These are phyloP conservation scores for Ilyonectria destructans DNA, from an alignment of 2,329 filamentous ascomycete genomes.

Conservation along the genomic window DNA sequence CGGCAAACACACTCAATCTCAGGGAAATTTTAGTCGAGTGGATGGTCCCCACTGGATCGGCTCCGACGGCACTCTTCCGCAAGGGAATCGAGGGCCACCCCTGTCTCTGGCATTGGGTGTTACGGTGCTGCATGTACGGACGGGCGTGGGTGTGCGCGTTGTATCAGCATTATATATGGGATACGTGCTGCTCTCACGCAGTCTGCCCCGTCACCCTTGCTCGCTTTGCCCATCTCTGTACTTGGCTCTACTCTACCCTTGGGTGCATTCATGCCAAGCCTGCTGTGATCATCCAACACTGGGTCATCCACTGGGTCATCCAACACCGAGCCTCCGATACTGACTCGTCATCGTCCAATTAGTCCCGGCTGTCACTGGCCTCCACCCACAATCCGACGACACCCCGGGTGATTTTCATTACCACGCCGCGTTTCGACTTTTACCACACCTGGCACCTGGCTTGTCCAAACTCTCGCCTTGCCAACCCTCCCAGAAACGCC, in stretches of 20 bases:
- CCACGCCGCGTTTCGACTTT: slow-evolving; percentile 32
- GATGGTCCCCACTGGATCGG: slow-evolving; percentile 48
- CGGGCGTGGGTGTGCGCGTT: slow-evolving; percentile 41
- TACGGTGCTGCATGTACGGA: slow-evolving; percentile 42
- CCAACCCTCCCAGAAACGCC: slow-evolving; percentile 44
- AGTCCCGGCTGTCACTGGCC: slow-evolving; percentile 34
- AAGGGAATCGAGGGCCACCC: slow-evolving; percentile 49
- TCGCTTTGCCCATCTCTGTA: slow-evolving; percentile 10
- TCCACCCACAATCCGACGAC: slow-evolving; percentile 32
- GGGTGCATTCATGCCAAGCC: slow-evolving; percentile 4
- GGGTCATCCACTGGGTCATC: neutral
- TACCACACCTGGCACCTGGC: slow-evolving; percentile 38
- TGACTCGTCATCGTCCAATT: slow-evolving; percentile 32
- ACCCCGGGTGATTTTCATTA: slow-evolving; percentile 29
- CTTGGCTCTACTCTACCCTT: slow-evolving; percentile 13
- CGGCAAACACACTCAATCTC: slow-evolving; percentile 51
- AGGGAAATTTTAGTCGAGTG: slow-evolving; percentile 52
- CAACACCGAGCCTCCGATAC: slow-evolving; percentile 12
- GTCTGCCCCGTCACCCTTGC: slow-evolving; percentile 16
- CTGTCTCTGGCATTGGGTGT: slow-evolving; percentile 47
- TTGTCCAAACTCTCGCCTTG: slow-evolving; percentile 32
- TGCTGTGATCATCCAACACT: slow-evolving; percentile 1
- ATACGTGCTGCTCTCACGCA: slow-evolving; percentile 37
- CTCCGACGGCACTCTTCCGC: slow-evolving; percentile 49
- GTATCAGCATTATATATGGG: slow-evolving; percentile 48